These are phyloP conservation scores for Wickerhamomyces tratensis DNA, from an alignment of 805 yeast species.

Conservation along the genomic window DNA sequence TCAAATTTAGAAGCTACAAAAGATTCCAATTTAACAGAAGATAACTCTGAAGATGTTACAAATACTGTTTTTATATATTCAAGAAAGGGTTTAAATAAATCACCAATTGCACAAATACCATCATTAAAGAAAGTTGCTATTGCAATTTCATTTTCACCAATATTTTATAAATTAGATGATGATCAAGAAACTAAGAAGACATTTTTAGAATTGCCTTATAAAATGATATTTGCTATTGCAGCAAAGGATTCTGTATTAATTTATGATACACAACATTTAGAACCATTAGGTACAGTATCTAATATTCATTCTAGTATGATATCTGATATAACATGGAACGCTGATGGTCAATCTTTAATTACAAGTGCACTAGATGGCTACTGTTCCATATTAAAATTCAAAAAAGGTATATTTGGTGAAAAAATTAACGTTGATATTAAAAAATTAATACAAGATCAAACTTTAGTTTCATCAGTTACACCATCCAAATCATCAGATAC, in stretches of 20 bases:
- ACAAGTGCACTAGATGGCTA: slow-evolving; percentile 90
- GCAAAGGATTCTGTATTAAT: slow-evolving; percentile 78
- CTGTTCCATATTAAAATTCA: slow-evolving; percentile 59
- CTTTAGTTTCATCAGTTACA: not conserved
- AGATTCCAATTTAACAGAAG: slow-evolving; percentile 3
- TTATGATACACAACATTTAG: slow-evolving; percentile 64
- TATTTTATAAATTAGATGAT: slow-evolving; percentile 34
- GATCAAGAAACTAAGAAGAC: slow-evolving; percentile 15
- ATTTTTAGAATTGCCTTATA: slow-evolving; percentile 52
- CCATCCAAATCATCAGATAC: slow-evolving; percentile 1
- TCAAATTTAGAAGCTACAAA: slow-evolving; percentile 3
- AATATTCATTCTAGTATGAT: slow-evolving; percentile 83
- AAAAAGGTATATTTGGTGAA: slow-evolving; percentile 46
- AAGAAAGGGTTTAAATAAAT: slow-evolving; percentile 52
- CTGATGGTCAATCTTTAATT: slow-evolving; percentile 61
- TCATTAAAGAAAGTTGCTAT: slow-evolving; percentile 78
- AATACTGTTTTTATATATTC: slow-evolving; percentile 79
- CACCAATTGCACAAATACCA: slow-evolving; percentile 75
- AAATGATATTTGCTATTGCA: slow-evolving; percentile 86
- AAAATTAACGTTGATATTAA: slow-evolving; percentile 20
- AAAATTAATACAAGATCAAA: slow-evolving; percentile 8
- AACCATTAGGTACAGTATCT: slow-evolving; percentile 65
- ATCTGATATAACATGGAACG: slow-evolving; percentile 82
- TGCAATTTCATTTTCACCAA: slow-evolving; percentile 72
- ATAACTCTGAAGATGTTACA: slow-evolving; percentile 24